Evolutionary conservation across 139 green algal species (phyloP), one percentile per base, ranked within the genome.

Genomic region (Ostreobium quekettii): DNA sequence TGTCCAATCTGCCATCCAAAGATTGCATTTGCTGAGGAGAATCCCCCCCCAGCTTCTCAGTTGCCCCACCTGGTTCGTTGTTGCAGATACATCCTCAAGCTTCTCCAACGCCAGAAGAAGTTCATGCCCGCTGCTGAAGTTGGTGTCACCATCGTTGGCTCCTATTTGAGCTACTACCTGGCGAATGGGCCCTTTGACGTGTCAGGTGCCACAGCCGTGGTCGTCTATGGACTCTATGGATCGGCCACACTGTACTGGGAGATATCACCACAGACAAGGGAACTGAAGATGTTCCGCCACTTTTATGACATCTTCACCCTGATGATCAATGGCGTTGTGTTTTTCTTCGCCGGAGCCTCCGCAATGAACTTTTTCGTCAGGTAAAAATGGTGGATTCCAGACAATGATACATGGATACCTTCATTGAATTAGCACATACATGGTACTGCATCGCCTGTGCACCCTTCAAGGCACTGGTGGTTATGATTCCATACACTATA

Each of bases 191-290:
- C 80, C 42, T 64, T 86, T 64, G 22, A 67, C 15, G 36, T 83
- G 2, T 88, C 80, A 67, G 87, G 88, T 39, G 89, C 94, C 0
- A 92, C 95, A 47, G 83, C 86, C 6, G 90, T 96, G 22, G 89
- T 92, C 26, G 84, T 92, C 19, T 95, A 85, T 69, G 90, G 89
- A 0, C 74, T 96, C 47, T 92, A 88, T 38, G 90, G 89, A 22
- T 78, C 86, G n/a, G 81, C 82, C 4, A 90, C 77, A 2, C 79
- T 74, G 67, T 81, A 79, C 3, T 91, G 79, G 75, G 78, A 83
- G 59, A 83, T 93, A 37, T 76, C 58, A 4, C 60, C 78, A 0
- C 80, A 85, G 72, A 74, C 35, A n/a, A 60, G 47, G 61, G 33
- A 73, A 5, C 56, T 7, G 8, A 48, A 59, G 58, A 74, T 76